A percentile compares a stretch with the other conserved stretches of the same genome.
These are phyloP conservation scores for Quercus berberidifolia DNA, from an alignment of 306 rosid species.

Conservation along the genomic window DNA sequence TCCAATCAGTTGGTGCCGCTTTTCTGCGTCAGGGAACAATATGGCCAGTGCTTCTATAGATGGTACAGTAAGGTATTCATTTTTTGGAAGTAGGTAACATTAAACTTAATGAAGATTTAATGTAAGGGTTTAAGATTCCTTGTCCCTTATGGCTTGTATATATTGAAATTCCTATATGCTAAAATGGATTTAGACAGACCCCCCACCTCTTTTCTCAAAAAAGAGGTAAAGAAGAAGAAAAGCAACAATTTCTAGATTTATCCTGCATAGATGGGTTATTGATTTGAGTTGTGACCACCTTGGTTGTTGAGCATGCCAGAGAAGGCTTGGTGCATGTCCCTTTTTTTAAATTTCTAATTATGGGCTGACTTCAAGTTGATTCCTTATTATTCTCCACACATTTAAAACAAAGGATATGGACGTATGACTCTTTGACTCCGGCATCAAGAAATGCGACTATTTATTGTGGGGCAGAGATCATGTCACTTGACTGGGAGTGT, in stretches of 20 bases:
- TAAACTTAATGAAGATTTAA: too few species aligned
- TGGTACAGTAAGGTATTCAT: too few species aligned
- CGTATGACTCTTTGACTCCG: conserved; percentile 82
- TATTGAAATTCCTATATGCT: background rate
- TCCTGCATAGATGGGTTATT: background rate
- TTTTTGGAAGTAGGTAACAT: too few species aligned
- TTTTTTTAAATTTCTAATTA: conserved; percentile 13
- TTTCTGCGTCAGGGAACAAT: too few species aligned
- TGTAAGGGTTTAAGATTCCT: too few species aligned
- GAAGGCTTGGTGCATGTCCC: background rate
- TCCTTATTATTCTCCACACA: conserved; percentile 7
- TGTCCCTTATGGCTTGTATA: too few species aligned
- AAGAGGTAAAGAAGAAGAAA: background rate
- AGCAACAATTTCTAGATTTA: background rate
- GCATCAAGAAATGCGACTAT: conserved; percentile 96
- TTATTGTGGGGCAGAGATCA: conserved; percentile 84
- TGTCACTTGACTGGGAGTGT: conserved; percentile 97
- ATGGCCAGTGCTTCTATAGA: too few species aligned
- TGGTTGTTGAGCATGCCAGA: background rate
- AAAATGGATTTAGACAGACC: background rate
- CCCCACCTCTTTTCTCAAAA: too few species aligned
- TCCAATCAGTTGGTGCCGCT: too few species aligned
- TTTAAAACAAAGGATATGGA: conserved; percentile 75
- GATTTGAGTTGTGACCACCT: background rate
- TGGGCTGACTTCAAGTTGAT: conserved; percentile 8